Percentiles rank a stretch among this genome's conserved stretches.
Conservation (phyloP, 1,139 yeast species). For the Magnusiomyces paraingens region DNA sequence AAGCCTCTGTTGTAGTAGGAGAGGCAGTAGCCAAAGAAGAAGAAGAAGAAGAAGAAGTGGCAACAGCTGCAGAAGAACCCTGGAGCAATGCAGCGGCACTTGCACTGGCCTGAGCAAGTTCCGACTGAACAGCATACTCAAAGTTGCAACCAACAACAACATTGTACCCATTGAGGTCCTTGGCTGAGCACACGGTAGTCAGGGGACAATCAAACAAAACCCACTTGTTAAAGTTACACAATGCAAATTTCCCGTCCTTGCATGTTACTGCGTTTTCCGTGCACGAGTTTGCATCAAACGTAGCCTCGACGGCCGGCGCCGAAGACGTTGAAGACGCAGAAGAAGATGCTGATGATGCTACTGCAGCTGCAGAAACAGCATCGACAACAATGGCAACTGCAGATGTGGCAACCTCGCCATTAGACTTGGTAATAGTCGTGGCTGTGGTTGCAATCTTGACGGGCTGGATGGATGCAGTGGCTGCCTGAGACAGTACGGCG, state of each 20-base stretch:
- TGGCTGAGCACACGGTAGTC: slow-evolving; percentile 55
- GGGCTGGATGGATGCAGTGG: slow-evolving; percentile 1
- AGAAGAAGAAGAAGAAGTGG: too few relatives aligned
- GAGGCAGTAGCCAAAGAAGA: too few relatives aligned
- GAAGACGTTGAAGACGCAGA: slow-evolving; percentile 17
- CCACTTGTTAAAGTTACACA: slow-evolving; percentile 53
- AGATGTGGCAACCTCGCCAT: slow-evolving; percentile 3
- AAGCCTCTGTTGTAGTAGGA: too few relatives aligned
- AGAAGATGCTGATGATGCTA: slow-evolving; percentile 8
- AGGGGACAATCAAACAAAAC: slow-evolving; percentile 48
- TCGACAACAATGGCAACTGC: slow-evolving; percentile 11
- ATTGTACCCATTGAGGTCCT: slow-evolving; percentile 29
- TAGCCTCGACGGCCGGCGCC: slow-evolving; percentile 16
- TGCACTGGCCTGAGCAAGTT: slow-evolving; percentile 3
- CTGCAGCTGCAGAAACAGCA: slow-evolving; percentile 19
- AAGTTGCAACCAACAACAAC: slow-evolving; percentile 26
- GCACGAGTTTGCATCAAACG: slow-evolving; percentile 30
- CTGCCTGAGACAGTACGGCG: background rate
- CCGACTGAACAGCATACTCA: slow-evolving; percentile 10
- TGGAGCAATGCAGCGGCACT: slow-evolving; percentile 1
- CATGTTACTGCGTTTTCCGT: slow-evolving; percentile 47
- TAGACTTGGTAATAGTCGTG: slow-evolving; percentile 1
- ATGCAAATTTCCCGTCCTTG: slow-evolving; percentile 44
- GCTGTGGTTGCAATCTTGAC: background rate
- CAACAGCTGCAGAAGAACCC: background rate